These are phyloP conservation scores for Fusarium armeniacum DNA, from an alignment of 2,329 filamentous ascomycete species.

Conservation along the genomic window DNA sequence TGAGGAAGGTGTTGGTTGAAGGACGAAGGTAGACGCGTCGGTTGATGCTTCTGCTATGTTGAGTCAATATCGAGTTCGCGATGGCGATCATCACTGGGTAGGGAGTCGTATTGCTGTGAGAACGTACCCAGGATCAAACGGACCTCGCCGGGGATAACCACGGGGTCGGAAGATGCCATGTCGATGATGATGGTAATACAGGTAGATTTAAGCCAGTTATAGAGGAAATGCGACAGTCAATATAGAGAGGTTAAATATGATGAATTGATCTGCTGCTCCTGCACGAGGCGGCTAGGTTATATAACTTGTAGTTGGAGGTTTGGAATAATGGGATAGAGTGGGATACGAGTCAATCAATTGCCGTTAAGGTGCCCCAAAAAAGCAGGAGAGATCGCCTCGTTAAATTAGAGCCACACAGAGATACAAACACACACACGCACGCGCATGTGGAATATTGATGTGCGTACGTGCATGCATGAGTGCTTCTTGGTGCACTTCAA, in stretches of 20 bases:
- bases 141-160: constrained; percentile 35
- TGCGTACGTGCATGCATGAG: background rate
- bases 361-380: background rate
- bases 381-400: background rate
- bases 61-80: background rate
- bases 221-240: background rate
- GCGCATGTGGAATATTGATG: too few relatives aligned
- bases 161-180: constrained; percentile 28
- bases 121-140: constrained; percentile 39
- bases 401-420: background rate
- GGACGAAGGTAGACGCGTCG: constrained; percentile 37
- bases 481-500: background rate
- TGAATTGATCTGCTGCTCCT: background rate
- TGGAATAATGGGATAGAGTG: background rate
- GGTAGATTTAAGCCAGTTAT: background rate
- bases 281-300: background rate
- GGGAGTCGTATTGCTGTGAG: constrained; percentile 5
- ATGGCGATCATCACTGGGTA: background rate
- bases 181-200: background rate
- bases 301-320: background rate
- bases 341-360: constrained; percentile 3
- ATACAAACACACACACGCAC: background rate
- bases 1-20: constrained; percentile 42
- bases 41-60: constrained; percentile 34
- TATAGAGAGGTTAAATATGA: fast-evolving